These are phyloP conservation scores for Aspergillus candidus DNA, from an alignment of 2,329 filamentous ascomycete species.

Conservation along the genomic window DNA sequence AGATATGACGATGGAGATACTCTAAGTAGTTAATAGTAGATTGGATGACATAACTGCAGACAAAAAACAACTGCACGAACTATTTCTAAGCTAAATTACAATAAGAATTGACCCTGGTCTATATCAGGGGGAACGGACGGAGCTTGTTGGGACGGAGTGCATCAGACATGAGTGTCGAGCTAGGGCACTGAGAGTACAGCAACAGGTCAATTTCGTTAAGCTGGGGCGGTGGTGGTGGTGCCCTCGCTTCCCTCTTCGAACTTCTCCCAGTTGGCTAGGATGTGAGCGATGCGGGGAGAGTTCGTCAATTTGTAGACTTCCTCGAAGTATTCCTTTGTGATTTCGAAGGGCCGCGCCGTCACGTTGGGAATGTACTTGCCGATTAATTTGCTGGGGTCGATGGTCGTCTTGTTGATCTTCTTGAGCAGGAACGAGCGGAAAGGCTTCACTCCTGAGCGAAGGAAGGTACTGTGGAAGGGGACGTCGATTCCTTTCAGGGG, in stretches of 20 bases:
- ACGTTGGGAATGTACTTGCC: slow-evolving; percentile 99
- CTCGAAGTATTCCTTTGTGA: slow-evolving; percentile 99
- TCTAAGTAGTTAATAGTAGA: no score
- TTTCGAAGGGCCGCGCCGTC: slow-evolving; percentile 87
- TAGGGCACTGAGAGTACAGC: not conserved
- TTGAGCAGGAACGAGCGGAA: slow-evolving; percentile 98
- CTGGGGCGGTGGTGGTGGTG: slow-evolving; percentile 15
- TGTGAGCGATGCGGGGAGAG: slow-evolving; percentile 50
- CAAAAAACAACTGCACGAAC: no score
- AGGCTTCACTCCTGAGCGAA: slow-evolving; percentile 96
- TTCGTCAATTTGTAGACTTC: slow-evolving; percentile 95
- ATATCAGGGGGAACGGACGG: no score
- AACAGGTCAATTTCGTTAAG: slow-evolving; percentile 3
- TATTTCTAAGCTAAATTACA: no score
- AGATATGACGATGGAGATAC: no score
- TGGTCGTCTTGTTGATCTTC: slow-evolving; percentile 99
- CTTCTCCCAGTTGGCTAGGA: slow-evolving; percentile 78
- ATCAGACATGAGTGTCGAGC: no score
- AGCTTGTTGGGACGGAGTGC: no score
- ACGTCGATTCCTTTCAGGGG: slow-evolving; percentile 96
- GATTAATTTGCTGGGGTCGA: slow-evolving; percentile 92
- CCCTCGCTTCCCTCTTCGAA: slow-evolving; percentile 46
- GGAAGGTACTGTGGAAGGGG: slow-evolving; percentile 97
- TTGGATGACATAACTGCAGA: no score
- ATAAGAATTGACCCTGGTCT: no score